Evolutionary conservation across 345 rosid genomes (phyloP), one percentile per base, ranked within the genome.

Genomic region (Noccaea bulbosa): DNA sequence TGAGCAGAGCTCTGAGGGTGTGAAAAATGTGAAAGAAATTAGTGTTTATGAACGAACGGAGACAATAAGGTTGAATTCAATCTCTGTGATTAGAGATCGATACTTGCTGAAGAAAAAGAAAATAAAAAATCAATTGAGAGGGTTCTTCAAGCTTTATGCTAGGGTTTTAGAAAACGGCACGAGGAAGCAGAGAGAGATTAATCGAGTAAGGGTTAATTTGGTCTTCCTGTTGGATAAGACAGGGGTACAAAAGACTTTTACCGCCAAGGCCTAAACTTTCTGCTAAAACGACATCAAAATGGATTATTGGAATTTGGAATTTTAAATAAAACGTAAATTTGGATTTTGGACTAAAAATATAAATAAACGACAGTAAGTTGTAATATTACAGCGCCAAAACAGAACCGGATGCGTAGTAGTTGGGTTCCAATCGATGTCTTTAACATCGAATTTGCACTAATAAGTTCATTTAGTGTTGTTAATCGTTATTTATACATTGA

Each of bases 161-260:
- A 70, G 74, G 74, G 74, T 59, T 70, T 70, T 70, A 70, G 50
- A 38, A 43, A 69, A 58, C 64, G 64, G 65, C 73, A 24, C 12
- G 22, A 56, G 38, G 7, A 4, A 34, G 54, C 39, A 51, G 71
- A 54, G 14, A 4, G 7, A 9, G 34, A 16, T 8, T 17, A 20
- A 5, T 11, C 30, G 64, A 37, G 10, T 0, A 33, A 55, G 45
- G 4, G 35, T 68, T 68, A 34, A 34, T 24, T 51, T 66, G 1
- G 5, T n/a, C 0, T 12, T 12, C 22, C 1, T 9, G 1, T 0
- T 1, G 3, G 15, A 15, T 14, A 2, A 2, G 30, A 3, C 38
- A 52, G 11, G 32, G 63, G 63, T 2, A 6, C 20, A 44, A 8
- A 0, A 62, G 53, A 8, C 41, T 30, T 62, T 60, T 62, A 0